Evolutionary conservation across 2,329 filamentous ascomycete genomes (phyloP), one percentile per base, ranked within the genome.

Genomic region (Aspergillus intermedius): DNA sequence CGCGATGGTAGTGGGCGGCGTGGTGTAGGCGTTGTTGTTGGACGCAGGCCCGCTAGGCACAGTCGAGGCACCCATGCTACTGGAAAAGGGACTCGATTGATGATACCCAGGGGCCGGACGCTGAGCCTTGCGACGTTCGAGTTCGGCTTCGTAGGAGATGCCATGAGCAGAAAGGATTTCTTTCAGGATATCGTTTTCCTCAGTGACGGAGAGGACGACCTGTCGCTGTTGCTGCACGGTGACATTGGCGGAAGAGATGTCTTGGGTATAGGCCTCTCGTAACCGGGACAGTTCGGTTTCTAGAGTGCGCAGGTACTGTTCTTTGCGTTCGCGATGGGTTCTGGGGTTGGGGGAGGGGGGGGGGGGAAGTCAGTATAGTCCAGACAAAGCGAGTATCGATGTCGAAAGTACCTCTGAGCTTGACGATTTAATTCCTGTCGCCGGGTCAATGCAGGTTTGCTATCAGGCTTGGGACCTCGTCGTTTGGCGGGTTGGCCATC

Each of bases 281-380:
- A 97, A 76, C 44, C 89, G 84, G 17, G 94, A 77, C 4, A 97
- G 87, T 70, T 97, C 90, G 62, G 91, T 85, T 69, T 98, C 93
- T 13, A 97, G 80, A 9, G 87, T 83, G 68, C 94, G 94, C 74
- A 96, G 94, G 68, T 97, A 97, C 60, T 90, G 80, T 71, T 97
- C 93, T 68, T 97, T 97, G 57, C 93, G 83, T 72, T 97, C 93
- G 48, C 93, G 89, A 70, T 98, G 93, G 15, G 93, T 97, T 64
- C 93, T 95, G 64, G 47, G n/a, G 17, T 19, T n/a, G n/a, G 17
- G 17, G 17, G 17, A 2, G 17, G 17, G 3, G 17, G 17, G 17
- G 17, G 17, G 17, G 2, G 21, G 21, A 8, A 21, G 43, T 45
- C 43, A 45, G 30, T 37, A 35, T 32, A 9, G n/a, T 15, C n/a